These are phyloP conservation scores for Acanthamoeba sp. DNA, from an alignment of 208 protist species.

Conservation along the genomic window DNA sequence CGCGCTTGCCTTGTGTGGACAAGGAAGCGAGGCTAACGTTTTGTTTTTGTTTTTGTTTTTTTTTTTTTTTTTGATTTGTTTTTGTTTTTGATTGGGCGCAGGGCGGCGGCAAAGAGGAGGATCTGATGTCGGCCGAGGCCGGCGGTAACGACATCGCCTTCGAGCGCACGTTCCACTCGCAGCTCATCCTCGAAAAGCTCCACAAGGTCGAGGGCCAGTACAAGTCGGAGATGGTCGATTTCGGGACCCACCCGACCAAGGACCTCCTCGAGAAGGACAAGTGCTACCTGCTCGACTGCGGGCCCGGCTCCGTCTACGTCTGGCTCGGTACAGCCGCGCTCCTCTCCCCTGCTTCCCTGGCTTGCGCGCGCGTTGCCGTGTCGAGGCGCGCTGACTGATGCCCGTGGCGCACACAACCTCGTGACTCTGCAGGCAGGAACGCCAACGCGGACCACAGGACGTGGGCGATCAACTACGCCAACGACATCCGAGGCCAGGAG, in stretches of 20 bases:
- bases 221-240: slow-evolving; percentile 38
- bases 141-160: slow-evolving; percentile 72
- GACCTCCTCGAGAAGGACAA: slow-evolving; percentile 21
- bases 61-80: not conserved
- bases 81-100: not conserved
- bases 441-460: not conserved
- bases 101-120: slow-evolving; percentile 58
- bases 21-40: too few species aligned
- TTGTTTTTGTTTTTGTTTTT: too few species aligned
- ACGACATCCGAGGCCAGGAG: slow-evolving; percentile 15
- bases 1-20: too few species aligned
- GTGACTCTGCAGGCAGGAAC: not conserved
- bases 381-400: not conserved
- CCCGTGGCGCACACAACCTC: not conserved
- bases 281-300: slow-evolving; percentile 70
- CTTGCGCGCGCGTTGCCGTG: not conserved
- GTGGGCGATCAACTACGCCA: slow-evolving; percentile 44
- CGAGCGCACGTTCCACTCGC: slow-evolving; percentile 57
- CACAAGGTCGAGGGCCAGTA: slow-evolving; percentile 1
- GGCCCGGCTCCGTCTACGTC: slow-evolving; percentile 57
- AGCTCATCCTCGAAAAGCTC: slow-evolving; percentile 48
- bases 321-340: slow-evolving; percentile 26
- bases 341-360: too few species aligned
- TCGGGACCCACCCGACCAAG: not conserved
- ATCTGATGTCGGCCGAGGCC: slow-evolving; percentile 61